These are phyloP conservation scores for Globisporangium cylindrosporum DNA, from an alignment of 352 stramenopile genomes.

Conservation along the genomic window DNA sequence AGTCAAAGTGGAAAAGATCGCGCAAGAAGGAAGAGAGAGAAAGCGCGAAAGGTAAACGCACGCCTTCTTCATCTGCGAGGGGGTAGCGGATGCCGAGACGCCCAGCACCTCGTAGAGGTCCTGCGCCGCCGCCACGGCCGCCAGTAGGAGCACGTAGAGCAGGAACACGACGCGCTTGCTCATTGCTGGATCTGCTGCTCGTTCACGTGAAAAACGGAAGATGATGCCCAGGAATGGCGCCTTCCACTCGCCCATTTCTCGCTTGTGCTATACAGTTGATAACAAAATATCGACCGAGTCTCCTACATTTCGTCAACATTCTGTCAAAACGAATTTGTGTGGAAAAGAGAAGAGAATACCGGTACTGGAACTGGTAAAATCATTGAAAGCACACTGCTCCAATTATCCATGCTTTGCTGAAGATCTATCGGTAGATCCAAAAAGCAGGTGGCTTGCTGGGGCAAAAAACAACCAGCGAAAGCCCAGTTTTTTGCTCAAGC, in stretches of 20 bases:
- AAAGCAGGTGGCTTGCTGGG: not conserved
- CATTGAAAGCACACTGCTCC: too few relatives aligned
- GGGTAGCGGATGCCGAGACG: conserved; percentile 44
- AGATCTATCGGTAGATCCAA: not conserved
- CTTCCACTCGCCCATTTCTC: too few relatives aligned
- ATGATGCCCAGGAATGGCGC: not conserved
- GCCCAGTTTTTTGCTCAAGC: not conserved
- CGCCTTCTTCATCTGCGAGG: conserved; percentile 71
- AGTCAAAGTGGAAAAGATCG: not conserved
- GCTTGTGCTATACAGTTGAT: too few relatives aligned
- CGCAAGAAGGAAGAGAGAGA: not conserved
- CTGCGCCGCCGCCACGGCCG: conserved; percentile 36
- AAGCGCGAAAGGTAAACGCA: conserved; percentile 20
- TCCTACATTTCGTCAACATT: too few relatives aligned
- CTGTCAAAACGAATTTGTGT: too few relatives aligned
- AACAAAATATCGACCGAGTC: too few relatives aligned
- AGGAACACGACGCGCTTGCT: conserved; percentile 7
- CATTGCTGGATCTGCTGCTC: not conserved
- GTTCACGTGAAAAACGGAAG: not conserved
- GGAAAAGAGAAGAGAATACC: too few relatives aligned
- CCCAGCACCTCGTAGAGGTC: conserved; percentile 73
- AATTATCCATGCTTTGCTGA: not conserved
- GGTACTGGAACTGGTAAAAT: too few relatives aligned
- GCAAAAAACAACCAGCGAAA: not conserved
- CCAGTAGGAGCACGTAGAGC: conserved; percentile 43